Conservation (phyloP, 108 stramenopile species). For the Cyclotella sp. region DNA sequence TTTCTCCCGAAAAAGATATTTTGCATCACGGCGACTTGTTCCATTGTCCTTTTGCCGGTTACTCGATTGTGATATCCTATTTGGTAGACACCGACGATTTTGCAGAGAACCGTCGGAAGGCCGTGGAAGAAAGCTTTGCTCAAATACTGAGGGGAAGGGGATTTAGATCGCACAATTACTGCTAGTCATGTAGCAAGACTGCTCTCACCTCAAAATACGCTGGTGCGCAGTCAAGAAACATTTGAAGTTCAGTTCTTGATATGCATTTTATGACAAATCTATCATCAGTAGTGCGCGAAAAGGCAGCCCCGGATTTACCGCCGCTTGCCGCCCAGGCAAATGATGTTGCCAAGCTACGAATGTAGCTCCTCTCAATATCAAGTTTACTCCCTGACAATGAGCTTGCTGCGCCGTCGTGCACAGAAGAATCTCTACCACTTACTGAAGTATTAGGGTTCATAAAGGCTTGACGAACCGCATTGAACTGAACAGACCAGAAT, state of each 20-base stretch:
- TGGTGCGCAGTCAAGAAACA: conserved; percentile 97
- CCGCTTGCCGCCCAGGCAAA: conserved; percentile 91
- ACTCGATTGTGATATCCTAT: conserved; percentile 94
- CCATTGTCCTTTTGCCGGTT: conserved; percentile 94
- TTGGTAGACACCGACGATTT: conserved; percentile 97
- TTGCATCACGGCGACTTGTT: conserved; percentile 91
- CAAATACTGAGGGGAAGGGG: conserved; percentile 60
- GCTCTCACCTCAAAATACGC: conserved; percentile 90
- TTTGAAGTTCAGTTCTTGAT: conserved; percentile 94
- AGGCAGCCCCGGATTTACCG: conserved; percentile 93
- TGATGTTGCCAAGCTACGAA: conserved; percentile 84
- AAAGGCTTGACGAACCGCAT: conserved; percentile 91
- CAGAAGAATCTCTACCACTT: conserved; percentile 45
- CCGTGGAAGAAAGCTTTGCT: conserved; percentile 96
- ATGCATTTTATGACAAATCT: conserved; percentile 96
- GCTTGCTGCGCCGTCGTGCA: conserved; percentile 13
- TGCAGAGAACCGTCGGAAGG: conserved; percentile 92
- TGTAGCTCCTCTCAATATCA: conserved; percentile 82
- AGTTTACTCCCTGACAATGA: conserved; percentile 34
- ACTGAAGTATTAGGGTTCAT: conserved; percentile 54
- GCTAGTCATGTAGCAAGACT: not conserved
- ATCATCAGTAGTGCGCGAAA: conserved; percentile 84
- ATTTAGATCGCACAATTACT: not conserved
- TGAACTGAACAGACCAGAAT: conserved; percentile 97
- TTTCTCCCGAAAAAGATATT: conserved; percentile 95